Evolutionary conservation across 495 filamentous ascomycete genomes (phyloP).

Genomic region (Penicillium lividum): DNA sequence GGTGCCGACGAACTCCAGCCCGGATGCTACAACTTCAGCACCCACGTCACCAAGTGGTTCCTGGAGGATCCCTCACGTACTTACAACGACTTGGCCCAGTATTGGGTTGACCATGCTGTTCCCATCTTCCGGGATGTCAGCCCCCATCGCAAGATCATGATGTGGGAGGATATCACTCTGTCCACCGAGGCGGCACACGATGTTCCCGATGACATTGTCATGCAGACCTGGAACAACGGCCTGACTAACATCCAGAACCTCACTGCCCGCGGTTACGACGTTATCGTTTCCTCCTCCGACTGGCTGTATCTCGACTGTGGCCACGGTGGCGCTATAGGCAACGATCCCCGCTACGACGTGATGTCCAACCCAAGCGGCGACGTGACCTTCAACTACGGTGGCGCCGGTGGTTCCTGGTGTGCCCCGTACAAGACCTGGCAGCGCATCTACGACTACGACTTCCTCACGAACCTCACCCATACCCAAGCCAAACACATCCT

Average conservation of each 20-base stretch:
- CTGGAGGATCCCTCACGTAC: slow-evolving; percentile 50
- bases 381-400: slow-evolving; percentile 56
- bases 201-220: slow-evolving; percentile 52
- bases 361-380: slow-evolving; percentile 45
- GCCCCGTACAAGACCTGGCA: slow-evolving; percentile 63
- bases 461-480: slow-evolving; percentile 49
- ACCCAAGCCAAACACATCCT: slow-evolving; percentile 47
- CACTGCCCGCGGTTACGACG: slow-evolving; percentile 51
- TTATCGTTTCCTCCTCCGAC: slow-evolving; percentile 55
- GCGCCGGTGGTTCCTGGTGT: slow-evolving; percentile 57
- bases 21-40: slow-evolving; percentile 57
- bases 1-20: slow-evolving; percentile 56
- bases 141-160: slow-evolving; percentile 48
- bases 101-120: slow-evolving; percentile 56
- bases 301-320: slow-evolving; percentile 61
- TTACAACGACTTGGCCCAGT: slow-evolving; percentile 53
- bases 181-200: slow-evolving; percentile 42
- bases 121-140: slow-evolving; percentile 50
- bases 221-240: slow-evolving; percentile 59
- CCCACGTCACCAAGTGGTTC: slow-evolving; percentile 47
- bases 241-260: slow-evolving; percentile 53
- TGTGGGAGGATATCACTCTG: slow-evolving; percentile 58
- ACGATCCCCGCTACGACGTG: slow-evolving; percentile 56
- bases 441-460: slow-evolving; percentile 62
- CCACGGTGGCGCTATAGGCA: slow-evolving; percentile 53